Base-by-base conservation (phyloP, 2,329 filamentous ascomycete species). In the Volutella citrinella region DNA sequence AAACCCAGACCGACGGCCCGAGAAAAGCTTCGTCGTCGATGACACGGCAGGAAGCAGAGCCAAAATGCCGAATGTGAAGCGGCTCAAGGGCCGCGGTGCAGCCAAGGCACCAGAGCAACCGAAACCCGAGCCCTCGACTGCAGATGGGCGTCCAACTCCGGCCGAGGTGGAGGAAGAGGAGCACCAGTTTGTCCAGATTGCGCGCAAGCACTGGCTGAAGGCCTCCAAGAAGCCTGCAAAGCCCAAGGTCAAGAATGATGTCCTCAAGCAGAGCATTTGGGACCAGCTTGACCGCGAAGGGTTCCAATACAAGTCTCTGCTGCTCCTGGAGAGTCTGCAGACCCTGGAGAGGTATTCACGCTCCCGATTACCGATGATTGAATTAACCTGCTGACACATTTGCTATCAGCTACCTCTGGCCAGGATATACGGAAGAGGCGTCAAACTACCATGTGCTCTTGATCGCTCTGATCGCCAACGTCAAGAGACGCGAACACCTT, bases 381-480 rank as follows among this genome's bases (percentile, higher is more conserved):
- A 22, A 11, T n/a, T 10, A 5, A 17, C 6, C n/a, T 10, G 15
- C 9, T 14, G 65, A 10, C 11, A 7, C 6, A 12, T n/a, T 19
- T n/a, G 27, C 18, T 33, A n/a, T 8, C 32, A 87, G 87, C 56
- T 97, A 95, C 57, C 74, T 98, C 18, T 98, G 93, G 93, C 93
- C 93, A 27, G 87, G 85, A 32, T 98, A 94, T 59, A 81, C 77
- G 10, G 87, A 95, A 45, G 82, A 93, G 52, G 80, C 88, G 5
- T 95, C 91, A 19, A 94, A 98, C 60, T 83, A 89, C 54, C 91
- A 98, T 60, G 84, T 96, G 34, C 70, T 97, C 20, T 72, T 98
- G 43, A 80, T 97, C 54, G 85, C 85, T 12, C 64, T 96, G 43
- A 82, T 98, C 52, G 77, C 86, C 44, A 95, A 91, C 60, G 82